phyloP scores from a whole-genome alignment of 2,329 filamentous ascomycete genomes.

The Dactylellina cionopaga region DNA sequence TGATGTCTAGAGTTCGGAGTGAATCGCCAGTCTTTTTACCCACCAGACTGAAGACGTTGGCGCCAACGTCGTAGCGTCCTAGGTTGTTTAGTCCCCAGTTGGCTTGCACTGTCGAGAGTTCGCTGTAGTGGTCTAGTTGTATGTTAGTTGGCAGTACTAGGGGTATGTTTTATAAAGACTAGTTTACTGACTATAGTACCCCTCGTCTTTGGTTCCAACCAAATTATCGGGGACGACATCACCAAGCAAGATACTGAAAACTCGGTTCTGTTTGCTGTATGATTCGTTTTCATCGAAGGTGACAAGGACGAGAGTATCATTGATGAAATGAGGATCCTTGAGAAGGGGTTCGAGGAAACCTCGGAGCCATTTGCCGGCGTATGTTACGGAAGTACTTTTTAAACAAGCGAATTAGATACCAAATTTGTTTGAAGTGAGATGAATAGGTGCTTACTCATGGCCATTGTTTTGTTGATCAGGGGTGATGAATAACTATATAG shows the following conservation, averaged over 20 bases:
- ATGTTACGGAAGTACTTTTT: conserved; percentile 69
- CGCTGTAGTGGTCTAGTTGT: conserved; percentile 70
- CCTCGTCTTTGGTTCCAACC: conserved; percentile 73
- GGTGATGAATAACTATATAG: conserved; percentile 71
- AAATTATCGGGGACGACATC: conserved; percentile 75
- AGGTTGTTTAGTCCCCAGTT: conserved; percentile 77
- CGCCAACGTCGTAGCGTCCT: conserved; percentile 76
- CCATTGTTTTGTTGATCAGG: conserved; percentile 79
- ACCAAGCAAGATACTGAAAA: conserved; percentile 77
- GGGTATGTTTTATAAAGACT: too few species aligned
- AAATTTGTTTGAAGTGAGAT: neutral
- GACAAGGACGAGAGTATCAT: conserved; percentile 77
- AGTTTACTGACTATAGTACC: conserved; percentile 69
- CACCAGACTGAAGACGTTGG: conserved; percentile 74
- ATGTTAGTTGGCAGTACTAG: neutral
- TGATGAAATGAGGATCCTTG: conserved; percentile 72
- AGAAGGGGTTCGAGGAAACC: conserved; percentile 77
- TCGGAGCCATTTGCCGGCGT: conserved; percentile 74
- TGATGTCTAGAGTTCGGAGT: conserved; percentile 60
- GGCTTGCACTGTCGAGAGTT: conserved; percentile 72
- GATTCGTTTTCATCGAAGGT: conserved; percentile 83
- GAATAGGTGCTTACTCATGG: conserved; percentile 67
- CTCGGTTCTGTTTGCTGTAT: conserved; percentile 73
- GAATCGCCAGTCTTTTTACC: conserved; percentile 71
- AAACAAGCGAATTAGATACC: neutral